phyloP scores from a whole-genome alignment of 2,329 filamentous ascomycete species.

The Arthrobotrys sinensis region DNA sequence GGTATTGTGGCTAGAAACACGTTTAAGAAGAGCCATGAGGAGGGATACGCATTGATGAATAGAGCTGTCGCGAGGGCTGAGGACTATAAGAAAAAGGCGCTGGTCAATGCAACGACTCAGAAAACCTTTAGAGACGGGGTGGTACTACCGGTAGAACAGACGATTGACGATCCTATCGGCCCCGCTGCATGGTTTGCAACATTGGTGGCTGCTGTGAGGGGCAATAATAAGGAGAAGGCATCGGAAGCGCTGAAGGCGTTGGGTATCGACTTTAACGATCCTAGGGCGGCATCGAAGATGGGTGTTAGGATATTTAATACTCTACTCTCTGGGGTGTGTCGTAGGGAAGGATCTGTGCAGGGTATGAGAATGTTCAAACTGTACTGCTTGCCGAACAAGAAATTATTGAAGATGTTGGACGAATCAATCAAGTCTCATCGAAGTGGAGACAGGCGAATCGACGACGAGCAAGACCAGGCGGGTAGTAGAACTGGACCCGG shows the following conservation, averaged over 20 bases:
- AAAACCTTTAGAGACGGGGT: constrained; percentile 47
- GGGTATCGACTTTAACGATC: constrained; percentile 42
- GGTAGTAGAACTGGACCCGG: constrained; percentile 10
- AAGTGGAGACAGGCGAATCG: constrained; percentile 45
- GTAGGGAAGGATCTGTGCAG: constrained; percentile 51
- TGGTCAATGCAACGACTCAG: neutral
- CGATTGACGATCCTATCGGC: constrained; percentile 41
- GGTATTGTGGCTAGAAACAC: constrained; percentile 48
- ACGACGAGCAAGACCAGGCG: constrained; percentile 11
- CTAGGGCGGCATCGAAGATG: constrained; percentile 49
- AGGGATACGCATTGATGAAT: constrained; percentile 43
- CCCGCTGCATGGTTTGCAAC: constrained; percentile 42
- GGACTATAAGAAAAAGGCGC: neutral
- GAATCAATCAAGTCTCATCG: constrained; percentile 52
- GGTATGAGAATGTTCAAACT: constrained; percentile 59
- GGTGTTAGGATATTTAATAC: constrained; percentile 46
- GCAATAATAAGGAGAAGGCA: constrained; percentile 38
- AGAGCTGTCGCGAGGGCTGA: constrained; percentile 31
- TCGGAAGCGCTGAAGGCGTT: constrained; percentile 42
- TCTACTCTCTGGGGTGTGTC: constrained; percentile 38
- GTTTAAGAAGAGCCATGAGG: constrained; percentile 30
- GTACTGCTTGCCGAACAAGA: constrained; percentile 49
- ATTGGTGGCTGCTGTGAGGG: constrained; percentile 36
- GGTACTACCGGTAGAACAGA: constrained; percentile 6
- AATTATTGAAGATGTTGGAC: constrained; percentile 34